Percentiles rank a stretch among this genome's conserved stretches.
These are phyloP conservation scores for Coelastrella sp. DNA, from an alignment of 139 green algal genomes.

Conservation along the genomic window DNA sequence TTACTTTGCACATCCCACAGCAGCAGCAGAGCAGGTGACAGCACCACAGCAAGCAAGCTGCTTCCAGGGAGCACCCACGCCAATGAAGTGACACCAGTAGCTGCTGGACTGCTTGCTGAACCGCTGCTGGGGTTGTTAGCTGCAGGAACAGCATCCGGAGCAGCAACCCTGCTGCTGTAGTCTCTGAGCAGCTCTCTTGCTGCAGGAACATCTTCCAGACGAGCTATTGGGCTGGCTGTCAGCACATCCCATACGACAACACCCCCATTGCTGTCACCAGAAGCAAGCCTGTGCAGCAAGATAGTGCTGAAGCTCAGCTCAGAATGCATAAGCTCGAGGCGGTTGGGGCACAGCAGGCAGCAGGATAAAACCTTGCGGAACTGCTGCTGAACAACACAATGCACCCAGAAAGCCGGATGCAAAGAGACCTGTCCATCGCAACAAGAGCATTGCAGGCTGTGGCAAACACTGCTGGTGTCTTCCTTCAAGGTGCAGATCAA, in stretches of 20 bases:
- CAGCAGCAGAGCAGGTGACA: slow-evolving; percentile 75
- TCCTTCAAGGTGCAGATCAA: too few species aligned
- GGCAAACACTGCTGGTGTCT: too few species aligned
- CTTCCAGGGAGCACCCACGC: slow-evolving; percentile 73
- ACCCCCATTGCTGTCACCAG: slow-evolving; percentile 76
- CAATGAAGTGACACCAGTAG: slow-evolving; percentile 60
- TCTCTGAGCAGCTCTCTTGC: slow-evolving; percentile 23
- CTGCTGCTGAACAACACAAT: too few species aligned
- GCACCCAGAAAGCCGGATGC: too few species aligned
- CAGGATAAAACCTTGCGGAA: too few species aligned
- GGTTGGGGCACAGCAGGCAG: too few species aligned
- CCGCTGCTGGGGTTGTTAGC: neutral
- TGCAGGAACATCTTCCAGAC: slow-evolving; percentile 67
- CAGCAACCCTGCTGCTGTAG: neutral
- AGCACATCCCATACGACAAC: slow-evolving; percentile 87
- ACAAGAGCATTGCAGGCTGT: too few species aligned
- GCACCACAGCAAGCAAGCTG: slow-evolving; percentile 75
- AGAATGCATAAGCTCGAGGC: too few species aligned
- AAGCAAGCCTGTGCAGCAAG: slow-evolving; percentile 71
- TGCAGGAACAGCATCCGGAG: neutral
- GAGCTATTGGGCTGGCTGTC: slow-evolving; percentile 51
- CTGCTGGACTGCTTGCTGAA: neutral
- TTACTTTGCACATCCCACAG: slow-evolving; percentile 81
- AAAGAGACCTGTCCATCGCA: too few species aligned
- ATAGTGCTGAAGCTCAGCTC: neutral